phyloP scores from a whole-genome alignment of 257 asterid species.

The Ophiorrhiza pumila region DNA sequence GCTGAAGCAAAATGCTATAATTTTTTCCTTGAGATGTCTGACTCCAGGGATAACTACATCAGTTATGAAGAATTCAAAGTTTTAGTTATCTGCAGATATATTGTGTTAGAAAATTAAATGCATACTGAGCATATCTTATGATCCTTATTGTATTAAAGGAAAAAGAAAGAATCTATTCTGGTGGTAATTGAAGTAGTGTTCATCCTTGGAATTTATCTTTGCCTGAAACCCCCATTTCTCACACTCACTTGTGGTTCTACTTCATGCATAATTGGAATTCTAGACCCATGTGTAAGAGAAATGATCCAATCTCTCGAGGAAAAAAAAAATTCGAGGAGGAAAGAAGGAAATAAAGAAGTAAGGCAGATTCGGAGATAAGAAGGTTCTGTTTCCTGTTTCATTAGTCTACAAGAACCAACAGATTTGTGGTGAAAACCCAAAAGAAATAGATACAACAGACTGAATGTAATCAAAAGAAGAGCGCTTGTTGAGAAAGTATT shows the following conservation, averaged over 20 bases:
- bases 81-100: not conserved
- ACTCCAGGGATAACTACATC: not conserved
- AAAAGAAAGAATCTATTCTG: not conserved
- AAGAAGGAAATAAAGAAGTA: not conserved
- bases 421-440: not conserved
- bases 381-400: not conserved
- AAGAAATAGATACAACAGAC: not conserved
- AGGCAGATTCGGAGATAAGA: not conserved
- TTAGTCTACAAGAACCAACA: not conserved
- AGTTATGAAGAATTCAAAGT: not conserved
- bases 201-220: too few relatives aligned
- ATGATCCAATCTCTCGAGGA: not conserved
- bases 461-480: not conserved
- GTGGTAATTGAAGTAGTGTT: not conserved
- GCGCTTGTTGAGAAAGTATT: not conserved
- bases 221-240: not conserved
- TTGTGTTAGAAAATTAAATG: too few relatives aligned
- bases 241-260: not conserved
- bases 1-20: not conserved
- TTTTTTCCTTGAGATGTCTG: not conserved
- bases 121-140: too few relatives aligned
- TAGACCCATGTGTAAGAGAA: not conserved
- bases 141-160: too few relatives aligned
- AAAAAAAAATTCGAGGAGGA: not conserved
- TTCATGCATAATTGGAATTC: not conserved